These are phyloP conservation scores for Talaromyces sp. DNA, from an alignment of 2,329 filamentous ascomycete species.

Conservation along the genomic window DNA sequence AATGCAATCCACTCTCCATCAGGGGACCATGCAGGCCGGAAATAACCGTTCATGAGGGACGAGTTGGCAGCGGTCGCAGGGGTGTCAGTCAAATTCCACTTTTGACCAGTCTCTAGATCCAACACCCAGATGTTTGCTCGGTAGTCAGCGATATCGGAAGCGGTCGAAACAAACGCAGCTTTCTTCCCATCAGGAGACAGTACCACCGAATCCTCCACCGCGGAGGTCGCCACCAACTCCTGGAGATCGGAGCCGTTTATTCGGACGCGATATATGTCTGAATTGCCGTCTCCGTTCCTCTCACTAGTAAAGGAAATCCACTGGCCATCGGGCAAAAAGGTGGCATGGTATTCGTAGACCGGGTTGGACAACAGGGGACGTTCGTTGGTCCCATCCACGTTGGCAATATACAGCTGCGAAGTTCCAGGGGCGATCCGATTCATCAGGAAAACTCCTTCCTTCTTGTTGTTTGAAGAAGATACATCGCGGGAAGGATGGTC, in stretches of 20 bases:
- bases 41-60: conserved; percentile 31
- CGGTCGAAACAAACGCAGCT: conserved; percentile 38
- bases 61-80: conserved; percentile 12
- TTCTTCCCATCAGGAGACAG: conserved; percentile 35
- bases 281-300: conserved; percentile 35
- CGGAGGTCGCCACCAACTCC: conserved; percentile 26
- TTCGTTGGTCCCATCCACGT: conserved; percentile 36
- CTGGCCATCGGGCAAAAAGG: conserved; percentile 34
- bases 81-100: conserved; percentile 33
- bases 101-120: conserved; percentile 28
- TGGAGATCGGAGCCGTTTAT: conserved; percentile 32
- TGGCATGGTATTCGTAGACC: conserved; percentile 36
- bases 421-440: conserved; percentile 31
- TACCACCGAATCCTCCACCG: conserved; percentile 32
- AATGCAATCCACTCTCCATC: conserved; percentile 39
- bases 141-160: conserved; percentile 17
- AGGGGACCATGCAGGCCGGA: conserved; percentile 37
- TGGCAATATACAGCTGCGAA: conserved; percentile 27
- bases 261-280: conserved; percentile 36
- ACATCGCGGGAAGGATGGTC: not conserved
- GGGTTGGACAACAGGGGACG: conserved; percentile 26
- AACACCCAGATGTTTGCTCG: conserved; percentile 38
- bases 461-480: not conserved
- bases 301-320: conserved; percentile 39
- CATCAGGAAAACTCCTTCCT: conserved; percentile 12